Evolutionary conservation across 805 yeast species (phyloP).

Genomic region (Yarrowia porcina): DNA sequence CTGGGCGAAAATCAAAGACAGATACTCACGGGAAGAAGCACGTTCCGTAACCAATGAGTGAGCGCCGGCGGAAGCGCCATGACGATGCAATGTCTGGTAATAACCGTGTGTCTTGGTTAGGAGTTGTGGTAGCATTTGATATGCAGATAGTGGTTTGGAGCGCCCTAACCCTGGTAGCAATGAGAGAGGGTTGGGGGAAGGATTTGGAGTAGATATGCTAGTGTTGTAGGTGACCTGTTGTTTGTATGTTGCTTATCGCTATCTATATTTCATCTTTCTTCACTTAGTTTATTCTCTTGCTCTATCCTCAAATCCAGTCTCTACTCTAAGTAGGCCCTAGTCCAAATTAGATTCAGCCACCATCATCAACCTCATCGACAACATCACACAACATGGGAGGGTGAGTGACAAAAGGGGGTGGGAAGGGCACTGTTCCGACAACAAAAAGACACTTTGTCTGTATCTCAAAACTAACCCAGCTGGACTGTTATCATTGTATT

Average conservation of each 20-base stretch:
- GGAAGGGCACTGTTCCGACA: too few species aligned
- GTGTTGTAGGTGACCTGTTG: too few species aligned
- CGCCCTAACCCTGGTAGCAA: neutral
- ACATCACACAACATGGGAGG: conserved; percentile 44
- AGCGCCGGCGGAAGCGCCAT: conserved; percentile 43
- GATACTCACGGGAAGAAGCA: conserved; percentile 47
- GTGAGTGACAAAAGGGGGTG: conserved; percentile 41
- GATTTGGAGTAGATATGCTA: neutral
- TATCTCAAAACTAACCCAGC: conserved; percentile 44
- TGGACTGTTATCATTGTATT: conserved; percentile 70
- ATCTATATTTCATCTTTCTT: too few species aligned
- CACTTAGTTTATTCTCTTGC: too few species aligned
- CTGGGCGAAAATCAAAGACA: neutral
- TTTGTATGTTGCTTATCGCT: too few species aligned
- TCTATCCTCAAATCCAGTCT: neutral
- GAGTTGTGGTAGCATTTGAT: neutral
- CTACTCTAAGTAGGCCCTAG: neutral
- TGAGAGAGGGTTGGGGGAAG: neutral
- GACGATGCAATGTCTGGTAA: conserved; percentile 11
- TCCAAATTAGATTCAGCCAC: conserved; percentile 23
- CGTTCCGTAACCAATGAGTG: conserved; percentile 57
- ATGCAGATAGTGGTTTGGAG: neutral
- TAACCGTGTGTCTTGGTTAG: neutral
- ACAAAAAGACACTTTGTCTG: too few species aligned
- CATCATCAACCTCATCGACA: conserved; percentile 19